phyloP scores from a whole-genome alignment of 2,329 filamentous ascomycete species.

The Cytospora leucostoma region DNA sequence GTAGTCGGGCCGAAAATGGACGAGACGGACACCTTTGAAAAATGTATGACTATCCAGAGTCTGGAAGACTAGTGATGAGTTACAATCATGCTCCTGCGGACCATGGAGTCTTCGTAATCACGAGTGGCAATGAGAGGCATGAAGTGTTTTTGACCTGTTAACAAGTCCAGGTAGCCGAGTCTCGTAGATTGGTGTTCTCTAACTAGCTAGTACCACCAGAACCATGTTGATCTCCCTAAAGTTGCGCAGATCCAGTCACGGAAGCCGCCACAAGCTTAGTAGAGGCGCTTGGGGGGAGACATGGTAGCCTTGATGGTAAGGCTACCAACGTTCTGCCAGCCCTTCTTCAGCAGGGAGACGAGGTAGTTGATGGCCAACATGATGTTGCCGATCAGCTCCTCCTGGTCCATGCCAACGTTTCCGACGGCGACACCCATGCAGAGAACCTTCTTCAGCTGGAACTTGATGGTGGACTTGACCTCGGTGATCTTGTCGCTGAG shows the following conservation, averaged over 20 bases:
- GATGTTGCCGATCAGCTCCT: conserved; percentile 97
- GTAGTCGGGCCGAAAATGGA: too few species aligned
- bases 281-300: conserved; percentile 97
- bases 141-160: conserved; percentile 1
- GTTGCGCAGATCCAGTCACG: conserved; percentile 21
- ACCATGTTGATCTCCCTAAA: conserved; percentile 16
- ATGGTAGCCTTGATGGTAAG: conserved; percentile 99
- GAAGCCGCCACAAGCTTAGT: conserved; percentile 59
- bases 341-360: conserved; percentile 99
- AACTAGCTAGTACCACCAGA: conserved; percentile 5
- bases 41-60: too few species aligned
- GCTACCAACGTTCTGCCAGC: conserved; percentile 99
- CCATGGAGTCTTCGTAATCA: background rate
- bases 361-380: conserved; percentile 99
- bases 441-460: conserved; percentile 99
- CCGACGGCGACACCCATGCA: conserved; percentile 99
- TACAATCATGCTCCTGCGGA: background rate
- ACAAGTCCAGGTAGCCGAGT: conserved; percentile 12
- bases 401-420: conserved; percentile 95
- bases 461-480: conserved; percentile 99
- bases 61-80: background rate
- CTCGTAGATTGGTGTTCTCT: conserved; percentile 11
- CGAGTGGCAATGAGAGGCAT: background rate
- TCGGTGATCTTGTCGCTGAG: conserved; percentile 94
- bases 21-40: too few species aligned